Base-by-base conservation (phyloP, 108 stramenopile species). In the Pseudonitzschia multistriata region DNA sequence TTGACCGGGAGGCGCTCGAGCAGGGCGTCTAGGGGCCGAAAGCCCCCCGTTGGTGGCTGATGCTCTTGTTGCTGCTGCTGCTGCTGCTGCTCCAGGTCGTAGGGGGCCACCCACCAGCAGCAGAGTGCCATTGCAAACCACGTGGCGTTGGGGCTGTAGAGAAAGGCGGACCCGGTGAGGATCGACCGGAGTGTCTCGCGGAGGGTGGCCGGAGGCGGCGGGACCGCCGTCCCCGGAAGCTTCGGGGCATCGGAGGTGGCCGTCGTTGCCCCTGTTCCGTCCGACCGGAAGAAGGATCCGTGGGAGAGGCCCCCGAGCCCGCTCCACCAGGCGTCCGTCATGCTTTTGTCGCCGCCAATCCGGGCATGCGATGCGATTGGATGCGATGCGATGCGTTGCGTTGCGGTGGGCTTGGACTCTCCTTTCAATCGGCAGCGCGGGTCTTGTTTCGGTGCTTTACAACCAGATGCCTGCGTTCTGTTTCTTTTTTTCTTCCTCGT, bases 101-200 rank as follows among this genome's bases (percentile, higher is more conserved):
- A 76, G 2, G 75, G 75, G 15, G 27, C 28, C 19, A 66, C 8
- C 1, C 11, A 31, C 56, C 66, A 76, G 13, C 64, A 60, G 4
- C 25, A 13, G 39, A 22, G 52, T 14, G 70, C 63, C 53, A 76
- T 64, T 14, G 71, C 2, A 22, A 76, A 48, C 75, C 75, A 76
- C 8, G 66, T 27, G 0, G 71, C 7, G 47, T 71, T 76, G 27
- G 75, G 75, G 29, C 49, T 53, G 36, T 49, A 74, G n/a, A 59
- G 6, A 62, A 74, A 68, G 25, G 67, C 45, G 13, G 48, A 11
- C 17, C 59, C 60, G 22, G 37, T 68, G 5, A 68, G 15, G 19
- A 68, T 68, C 22, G 7, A 14, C 6, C 3, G 33, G 11, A 61
- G 40, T 11, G 30, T 37, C 35, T 35, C 45, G n/a, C 30, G 29